Percentiles rank a stretch among this genome's conserved stretches.
Conservation (phyloP, 306 rosid species). For the Senna siamea region DNA sequence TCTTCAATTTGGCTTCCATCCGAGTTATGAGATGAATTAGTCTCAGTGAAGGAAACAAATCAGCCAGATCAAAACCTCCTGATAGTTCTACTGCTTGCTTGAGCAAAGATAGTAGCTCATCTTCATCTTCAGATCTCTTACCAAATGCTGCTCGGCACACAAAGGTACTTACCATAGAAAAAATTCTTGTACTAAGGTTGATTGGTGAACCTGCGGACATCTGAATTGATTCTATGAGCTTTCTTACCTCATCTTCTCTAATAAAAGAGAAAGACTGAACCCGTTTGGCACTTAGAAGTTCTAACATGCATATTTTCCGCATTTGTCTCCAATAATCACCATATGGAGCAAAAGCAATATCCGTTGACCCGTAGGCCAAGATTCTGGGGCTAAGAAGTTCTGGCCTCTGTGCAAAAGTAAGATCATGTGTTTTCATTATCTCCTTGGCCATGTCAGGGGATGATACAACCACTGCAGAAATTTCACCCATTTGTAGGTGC, state of each 20-base stretch:
- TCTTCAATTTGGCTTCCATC: too few relatives aligned
- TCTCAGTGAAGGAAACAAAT: constrained; percentile 42
- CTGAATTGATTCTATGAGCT: constrained; percentile 42
- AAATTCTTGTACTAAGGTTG: constrained; percentile 24
- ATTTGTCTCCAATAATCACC: constrained; percentile 61
- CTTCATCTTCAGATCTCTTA: constrained; percentile 19
- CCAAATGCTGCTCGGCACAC: constrained; percentile 42
- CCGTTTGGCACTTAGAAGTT: background rate
- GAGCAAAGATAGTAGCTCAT: constrained; percentile 7
- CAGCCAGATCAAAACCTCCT: constrained; percentile 42
- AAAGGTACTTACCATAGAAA: background rate
- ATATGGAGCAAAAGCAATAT: constrained; percentile 44
- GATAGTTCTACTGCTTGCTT: background rate
- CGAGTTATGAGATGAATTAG: constrained; percentile 22
- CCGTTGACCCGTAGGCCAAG: background rate
- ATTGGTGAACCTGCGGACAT: constrained; percentile 23
- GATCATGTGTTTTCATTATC: constrained; percentile 52
- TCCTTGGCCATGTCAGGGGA: constrained; percentile 27
- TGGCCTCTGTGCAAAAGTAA: constrained; percentile 45
- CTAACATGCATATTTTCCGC: constrained; percentile 45
- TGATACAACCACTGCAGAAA: constrained; percentile 45
- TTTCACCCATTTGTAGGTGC: constrained; percentile 54
- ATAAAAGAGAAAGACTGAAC: constrained; percentile 15
- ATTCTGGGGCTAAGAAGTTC: constrained; percentile 29
- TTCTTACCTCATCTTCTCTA: constrained; percentile 51